Conservation (phyloP, 2,329 filamentous ascomycete genomes). For the Fusarium torreyae region DNA sequence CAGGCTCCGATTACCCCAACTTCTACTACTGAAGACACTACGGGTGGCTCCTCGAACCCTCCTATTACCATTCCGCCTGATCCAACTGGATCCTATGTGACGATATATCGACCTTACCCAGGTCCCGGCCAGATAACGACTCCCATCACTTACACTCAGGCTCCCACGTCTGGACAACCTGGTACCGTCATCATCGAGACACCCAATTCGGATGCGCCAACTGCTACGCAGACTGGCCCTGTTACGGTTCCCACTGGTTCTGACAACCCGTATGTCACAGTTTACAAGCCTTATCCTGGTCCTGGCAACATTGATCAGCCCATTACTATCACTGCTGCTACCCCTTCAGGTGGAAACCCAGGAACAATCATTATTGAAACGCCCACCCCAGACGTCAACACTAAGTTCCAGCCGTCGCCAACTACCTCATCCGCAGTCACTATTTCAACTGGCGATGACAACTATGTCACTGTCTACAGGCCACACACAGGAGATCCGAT, state of each 20-base stretch:
- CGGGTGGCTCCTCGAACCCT: background rate
- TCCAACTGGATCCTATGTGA: conserved; percentile 33
- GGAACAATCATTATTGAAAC: conserved; percentile 41
- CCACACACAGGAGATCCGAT: conserved; percentile 30
- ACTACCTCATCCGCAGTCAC: conserved; percentile 21
- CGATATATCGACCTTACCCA: conserved; percentile 33
- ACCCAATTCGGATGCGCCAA: conserved; percentile 29
- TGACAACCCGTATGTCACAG: conserved; percentile 35
- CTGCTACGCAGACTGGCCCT: conserved; percentile 24
- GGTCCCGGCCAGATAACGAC: conserved; percentile 30
- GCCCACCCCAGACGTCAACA: conserved; percentile 28
- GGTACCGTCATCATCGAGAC: conserved; percentile 40
- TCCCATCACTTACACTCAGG: conserved; percentile 29
- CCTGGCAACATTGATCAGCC: conserved; percentile 37
- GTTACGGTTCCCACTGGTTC: conserved; percentile 25
- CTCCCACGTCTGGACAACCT: conserved; percentile 28
- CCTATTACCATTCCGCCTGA: conserved; percentile 32
- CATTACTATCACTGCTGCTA: conserved; percentile 32
- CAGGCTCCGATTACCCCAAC: conserved; percentile 17
- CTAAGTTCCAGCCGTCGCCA: conserved; percentile 26
- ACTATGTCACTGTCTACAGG: conserved; percentile 37
- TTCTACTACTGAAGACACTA: background rate
- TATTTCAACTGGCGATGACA: conserved; percentile 1
- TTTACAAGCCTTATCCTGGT: conserved; percentile 36
- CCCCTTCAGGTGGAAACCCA: conserved; percentile 26